Percentiles rank a stretch among this genome's conserved stretches.
Evolutionary conservation across 2,329 filamentous ascomycete species (phyloP).

Genomic region (Hortaea sp.): DNA sequence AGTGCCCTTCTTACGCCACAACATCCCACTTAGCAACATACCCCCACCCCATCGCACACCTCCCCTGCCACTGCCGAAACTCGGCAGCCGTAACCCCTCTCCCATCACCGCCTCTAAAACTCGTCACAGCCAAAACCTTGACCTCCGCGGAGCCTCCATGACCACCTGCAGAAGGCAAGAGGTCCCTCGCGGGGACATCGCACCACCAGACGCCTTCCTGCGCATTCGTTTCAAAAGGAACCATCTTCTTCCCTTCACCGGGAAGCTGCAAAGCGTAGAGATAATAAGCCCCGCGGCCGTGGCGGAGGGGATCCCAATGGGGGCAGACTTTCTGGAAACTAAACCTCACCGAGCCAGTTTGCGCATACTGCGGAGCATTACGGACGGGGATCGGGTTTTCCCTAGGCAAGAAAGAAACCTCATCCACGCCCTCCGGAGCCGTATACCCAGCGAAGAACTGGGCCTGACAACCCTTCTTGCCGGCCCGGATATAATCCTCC

Average conservation of each 20-base stretch:
- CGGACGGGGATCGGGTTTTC: conserved; percentile 51
- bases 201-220: conserved; percentile 66
- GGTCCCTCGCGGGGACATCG: conserved; percentile 54
- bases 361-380: conserved; percentile 25
- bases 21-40: conserved; percentile 47
- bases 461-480: conserved; percentile 35
- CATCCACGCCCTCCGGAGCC: conserved; percentile 42
- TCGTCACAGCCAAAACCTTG: conserved; percentile 52
- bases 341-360: conserved; percentile 48
- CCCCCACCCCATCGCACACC: conserved; percentile 39
- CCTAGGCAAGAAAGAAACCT: conserved; percentile 45
- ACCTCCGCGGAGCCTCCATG: conserved; percentile 32
- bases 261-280: conserved; percentile 60
- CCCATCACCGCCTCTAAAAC: conserved; percentile 40
- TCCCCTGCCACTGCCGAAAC: conserved; percentile 38
- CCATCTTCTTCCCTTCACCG: conserved; percentile 47
- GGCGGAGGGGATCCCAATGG: conserved; percentile 68
- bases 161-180: conserved; percentile 62
- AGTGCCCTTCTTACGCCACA: background rate
- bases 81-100: conserved; percentile 42
- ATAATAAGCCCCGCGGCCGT: conserved; percentile 56
- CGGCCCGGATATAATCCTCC: conserved; percentile 71
- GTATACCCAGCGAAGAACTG: conserved; percentile 38
- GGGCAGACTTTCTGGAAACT: conserved; percentile 69
- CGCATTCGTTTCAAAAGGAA: conserved; percentile 63